A percentile compares a stretch with the other conserved stretches of the same genome.
Evolutionary conservation across 352 stramenopile species (phyloP).

Genomic region (Phytophthora uliginosa): DNA sequence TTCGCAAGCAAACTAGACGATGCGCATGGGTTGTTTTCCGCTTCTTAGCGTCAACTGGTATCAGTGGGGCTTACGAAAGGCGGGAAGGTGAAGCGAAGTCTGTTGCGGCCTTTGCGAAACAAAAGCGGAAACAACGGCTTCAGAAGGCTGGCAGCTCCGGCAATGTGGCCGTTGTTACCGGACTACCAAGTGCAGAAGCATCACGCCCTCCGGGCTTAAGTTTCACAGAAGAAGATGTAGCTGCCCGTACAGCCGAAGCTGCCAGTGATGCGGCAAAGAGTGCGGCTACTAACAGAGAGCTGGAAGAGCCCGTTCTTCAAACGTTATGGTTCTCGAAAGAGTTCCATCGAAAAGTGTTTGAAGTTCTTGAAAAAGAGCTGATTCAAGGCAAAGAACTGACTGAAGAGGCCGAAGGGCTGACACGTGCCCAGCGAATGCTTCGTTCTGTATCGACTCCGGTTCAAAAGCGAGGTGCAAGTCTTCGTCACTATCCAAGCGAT

Average conservation of each 20-base stretch:
- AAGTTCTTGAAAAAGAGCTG: conserved; percentile 87
- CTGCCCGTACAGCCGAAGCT: conserved; percentile 70
- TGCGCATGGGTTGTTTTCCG: conserved; percentile 89
- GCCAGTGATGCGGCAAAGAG: conserved; percentile 85
- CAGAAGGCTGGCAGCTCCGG: conserved; percentile 44
- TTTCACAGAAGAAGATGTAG: conserved; percentile 66
- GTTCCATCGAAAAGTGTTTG: conserved; percentile 89
- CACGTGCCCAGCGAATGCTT: conserved; percentile 83
- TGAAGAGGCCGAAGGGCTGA: conserved; percentile 81
- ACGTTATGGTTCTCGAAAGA: conserved; percentile 91
- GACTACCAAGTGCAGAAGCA: conserved; percentile 10
- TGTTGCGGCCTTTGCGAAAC: conserved; percentile 73
- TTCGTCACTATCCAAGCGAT: conserved; percentile 60
- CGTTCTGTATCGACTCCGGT: conserved; percentile 86
- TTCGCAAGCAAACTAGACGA: conserved; percentile 73
- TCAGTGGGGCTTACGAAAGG: conserved; percentile 77
- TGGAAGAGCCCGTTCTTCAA: conserved; percentile 82
- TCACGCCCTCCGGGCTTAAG: conserved; percentile 34
- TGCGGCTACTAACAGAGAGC: conserved; percentile 74
- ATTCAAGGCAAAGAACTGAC: conserved; percentile 73
- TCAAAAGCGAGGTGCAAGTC: conserved; percentile 57
- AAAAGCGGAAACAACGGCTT: conserved; percentile 75
- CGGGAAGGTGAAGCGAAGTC: conserved; percentile 79
- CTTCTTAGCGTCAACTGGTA: conserved; percentile 77
- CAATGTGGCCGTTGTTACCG: conserved; percentile 12